phyloP scores from a whole-genome alignment of 225 moss, liverwort and hornwort species.

The Straminergon stramineum region DNA sequence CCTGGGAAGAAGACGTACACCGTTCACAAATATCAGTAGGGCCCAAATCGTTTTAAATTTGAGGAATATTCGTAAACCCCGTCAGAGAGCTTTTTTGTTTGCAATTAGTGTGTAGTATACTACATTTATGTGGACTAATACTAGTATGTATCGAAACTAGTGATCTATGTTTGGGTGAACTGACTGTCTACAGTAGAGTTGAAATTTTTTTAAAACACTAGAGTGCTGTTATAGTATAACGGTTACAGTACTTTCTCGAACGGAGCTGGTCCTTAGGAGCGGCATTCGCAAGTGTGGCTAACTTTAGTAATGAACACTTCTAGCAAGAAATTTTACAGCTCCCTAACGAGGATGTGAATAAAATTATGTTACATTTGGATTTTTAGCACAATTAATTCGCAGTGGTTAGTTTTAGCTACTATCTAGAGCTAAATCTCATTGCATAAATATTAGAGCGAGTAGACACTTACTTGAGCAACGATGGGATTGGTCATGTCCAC shows the following conservation, averaged over 20 bases:
- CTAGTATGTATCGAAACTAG: too few species aligned
- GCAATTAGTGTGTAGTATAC: not conserved
- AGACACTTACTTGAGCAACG: conserved; percentile 13
- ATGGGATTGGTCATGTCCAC: conserved; percentile 8
- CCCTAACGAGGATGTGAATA: not conserved
- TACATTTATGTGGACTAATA: too few species aligned
- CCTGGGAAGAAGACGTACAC: not conserved
- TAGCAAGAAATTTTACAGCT: not conserved
- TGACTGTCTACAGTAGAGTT: not conserved
- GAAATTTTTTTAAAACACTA: not conserved
- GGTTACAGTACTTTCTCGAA: not conserved
- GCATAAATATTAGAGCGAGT: too few species aligned
- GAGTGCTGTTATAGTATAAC: not conserved
- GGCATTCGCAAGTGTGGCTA: not conserved
- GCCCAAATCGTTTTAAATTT: not conserved
- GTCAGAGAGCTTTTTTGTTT: too few species aligned
- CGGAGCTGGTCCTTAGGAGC: not conserved
- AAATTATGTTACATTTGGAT: not conserved
- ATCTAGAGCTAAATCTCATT: not conserved
- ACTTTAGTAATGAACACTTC: not conserved
- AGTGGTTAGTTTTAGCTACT: not conserved
- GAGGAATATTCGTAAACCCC: not conserved
- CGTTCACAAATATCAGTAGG: not conserved
- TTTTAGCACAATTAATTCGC: not conserved
- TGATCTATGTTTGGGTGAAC: not conserved